Conservation (phyloP, 441 rosid species). For the Aleurites moluccanus region DNA sequence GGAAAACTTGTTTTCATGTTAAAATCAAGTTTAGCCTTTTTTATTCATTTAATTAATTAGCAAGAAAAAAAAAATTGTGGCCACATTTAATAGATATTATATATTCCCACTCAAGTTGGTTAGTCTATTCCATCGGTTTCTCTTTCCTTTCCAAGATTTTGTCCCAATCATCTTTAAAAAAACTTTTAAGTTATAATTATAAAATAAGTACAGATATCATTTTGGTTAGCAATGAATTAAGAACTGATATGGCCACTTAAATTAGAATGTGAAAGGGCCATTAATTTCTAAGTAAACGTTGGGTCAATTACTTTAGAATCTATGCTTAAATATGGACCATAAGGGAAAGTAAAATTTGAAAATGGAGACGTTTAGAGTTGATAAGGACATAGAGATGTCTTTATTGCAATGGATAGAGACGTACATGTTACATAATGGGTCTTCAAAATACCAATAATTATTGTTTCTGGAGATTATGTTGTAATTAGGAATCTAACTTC, state of each 20-base stretch:
- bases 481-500: conserved; percentile 24
- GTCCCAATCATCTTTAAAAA: too few relatives aligned
- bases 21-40: not conserved
- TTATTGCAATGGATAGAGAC: conserved; percentile 9
- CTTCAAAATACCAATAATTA: conserved; percentile 33
- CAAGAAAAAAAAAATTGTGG: too few relatives aligned
- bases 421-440: conserved; percentile 22
- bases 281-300: not conserved
- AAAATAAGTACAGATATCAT: too few relatives aligned
- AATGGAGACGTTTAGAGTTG: not conserved
- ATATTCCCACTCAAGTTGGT: not conserved
- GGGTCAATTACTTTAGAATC: not conserved
- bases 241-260: too few relatives aligned
- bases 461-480: conserved; percentile 13
- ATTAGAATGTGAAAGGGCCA: not conserved
- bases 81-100: conserved; percentile 14
- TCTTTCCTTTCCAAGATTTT: not conserved
- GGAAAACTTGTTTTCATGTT: too few relatives aligned
- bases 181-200: too few relatives aligned
- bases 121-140: not conserved
- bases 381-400: conserved; percentile 19
- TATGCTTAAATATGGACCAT: not conserved
- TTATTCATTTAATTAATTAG: not conserved
- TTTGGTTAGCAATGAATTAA: too few relatives aligned
- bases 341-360: not conserved